Base-by-base conservation (phyloP, 2,329 filamentous ascomycete species). In the Aspergillus pseudoviridinutans region DNA sequence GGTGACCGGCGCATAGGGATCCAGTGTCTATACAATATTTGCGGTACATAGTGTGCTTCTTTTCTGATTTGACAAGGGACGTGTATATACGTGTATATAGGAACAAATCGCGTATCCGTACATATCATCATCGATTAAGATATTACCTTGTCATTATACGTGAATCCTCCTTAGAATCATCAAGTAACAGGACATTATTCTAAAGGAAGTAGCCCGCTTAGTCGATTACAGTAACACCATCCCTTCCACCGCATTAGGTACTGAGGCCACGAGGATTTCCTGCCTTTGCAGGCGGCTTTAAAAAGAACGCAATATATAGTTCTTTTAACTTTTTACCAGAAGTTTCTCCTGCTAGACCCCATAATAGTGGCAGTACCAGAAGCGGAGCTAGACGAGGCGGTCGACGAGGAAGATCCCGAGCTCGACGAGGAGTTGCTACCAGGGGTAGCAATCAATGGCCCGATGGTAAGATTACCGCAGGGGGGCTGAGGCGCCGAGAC, bases 391-490 rank as follows among this genome's bases (percentile, higher is more conserved):
- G 38, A 7, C 14, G 24, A 7, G 14, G 32, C 32, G 12, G 32
- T 12, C 3, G 29, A 12, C 29, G 22, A 17, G 6, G 14, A 17
- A 17, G 14, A 6, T 7, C 4, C 7, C 32, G 32, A 17, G 25
- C 4, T 12, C 35, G 51, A 47, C 4, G 52, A 51, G 14, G 50
- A 52, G 4, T 44, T 59, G 17, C 55, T 42, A n/a, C 55, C 58
- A 20, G 63, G 44, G n/a, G 61, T 66, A 35, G 60, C 68, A 28
- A 58, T 58, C 28, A 70, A 54, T 14, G 66, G 63, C 1, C 66
- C 67, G 27, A 71, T 66, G 12, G 50, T 57, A 25, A 70, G 51
- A 22, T 47, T 24, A 4, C 66, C 67, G 27, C 68, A 68, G 0
- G 65, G 66, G 27, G 49, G 56, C 4, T 57, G 8, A 2, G 68